Conservation (phyloP, 2,329 filamentous ascomycete species). For the Tolypocladium inflatum region DNA sequence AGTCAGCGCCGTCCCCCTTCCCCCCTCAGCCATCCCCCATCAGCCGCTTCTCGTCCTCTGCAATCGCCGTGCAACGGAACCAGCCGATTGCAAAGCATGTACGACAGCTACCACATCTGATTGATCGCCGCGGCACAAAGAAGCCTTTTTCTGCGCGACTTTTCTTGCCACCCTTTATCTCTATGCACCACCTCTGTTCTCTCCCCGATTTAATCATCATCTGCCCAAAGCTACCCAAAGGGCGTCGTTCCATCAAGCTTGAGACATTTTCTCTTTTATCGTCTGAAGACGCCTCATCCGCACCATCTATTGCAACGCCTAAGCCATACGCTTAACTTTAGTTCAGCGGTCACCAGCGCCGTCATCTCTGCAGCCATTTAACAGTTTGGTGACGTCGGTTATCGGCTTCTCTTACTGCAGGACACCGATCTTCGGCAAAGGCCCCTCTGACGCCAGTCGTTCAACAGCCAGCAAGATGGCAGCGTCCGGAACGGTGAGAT, state of each 20-base stretch:
- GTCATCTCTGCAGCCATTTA: background rate
- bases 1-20: background rate
- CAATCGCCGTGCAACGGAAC: background rate
- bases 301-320: background rate
- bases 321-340: background rate
- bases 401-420: background rate
- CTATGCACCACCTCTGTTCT: background rate
- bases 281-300: background rate
- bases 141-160: background rate
- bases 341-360: background rate
- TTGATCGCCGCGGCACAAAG: background rate
- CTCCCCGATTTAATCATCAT: background rate
- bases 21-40: background rate
- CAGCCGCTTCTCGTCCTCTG: background rate
- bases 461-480: slow-evolving; percentile 1
- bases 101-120: background rate
- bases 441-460: background rate
- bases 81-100: background rate
- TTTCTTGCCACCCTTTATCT: background rate
- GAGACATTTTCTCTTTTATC: background rate
- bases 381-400: background rate
- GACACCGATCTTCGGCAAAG: background rate
- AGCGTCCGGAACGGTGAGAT: background rate
- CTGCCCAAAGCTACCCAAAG: background rate
- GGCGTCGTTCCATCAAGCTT: background rate